A percentile compares a stretch with the other conserved stretches of the same genome.
Evolutionary conservation across 306 rosid species (phyloP).

Genomic region (Rosa rugosa): DNA sequence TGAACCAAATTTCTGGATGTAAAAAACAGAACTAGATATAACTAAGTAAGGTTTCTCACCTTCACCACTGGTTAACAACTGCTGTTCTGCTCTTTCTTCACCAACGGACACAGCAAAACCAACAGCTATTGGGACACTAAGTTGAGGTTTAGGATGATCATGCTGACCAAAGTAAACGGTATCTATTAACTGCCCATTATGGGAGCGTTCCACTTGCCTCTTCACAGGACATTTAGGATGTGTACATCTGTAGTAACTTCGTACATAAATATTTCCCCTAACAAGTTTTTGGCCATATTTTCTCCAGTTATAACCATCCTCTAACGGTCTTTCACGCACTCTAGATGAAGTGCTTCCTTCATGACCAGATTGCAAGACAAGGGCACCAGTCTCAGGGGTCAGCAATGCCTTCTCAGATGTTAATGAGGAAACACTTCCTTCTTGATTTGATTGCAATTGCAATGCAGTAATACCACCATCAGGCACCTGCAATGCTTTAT

Average conservation of each 20-base stretch:
- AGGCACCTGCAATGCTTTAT: conserved; percentile 34
- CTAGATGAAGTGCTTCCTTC: conserved; percentile 44
- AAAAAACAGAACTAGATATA: conserved; percentile 37
- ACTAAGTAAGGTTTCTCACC: conserved; percentile 41
- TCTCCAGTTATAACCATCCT: conserved; percentile 93
- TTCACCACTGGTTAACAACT: conserved; percentile 37
- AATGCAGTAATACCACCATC: conserved; percentile 34
- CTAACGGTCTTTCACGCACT: conserved; percentile 63
- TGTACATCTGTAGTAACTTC: conserved; percentile 90
- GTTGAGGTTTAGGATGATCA: conserved; percentile 68
- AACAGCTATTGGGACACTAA: conserved; percentile 42
- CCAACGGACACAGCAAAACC: conserved; percentile 41
- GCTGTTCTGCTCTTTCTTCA: conserved; percentile 41
- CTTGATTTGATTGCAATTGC: conserved; percentile 49
- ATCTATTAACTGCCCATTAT: conserved; percentile 58
- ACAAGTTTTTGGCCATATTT: conserved; percentile 92
- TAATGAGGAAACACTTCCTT: conserved; percentile 37
- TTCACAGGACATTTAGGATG: conserved; percentile 73
- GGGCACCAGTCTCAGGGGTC: conserved; percentile 31
- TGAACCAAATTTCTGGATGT: conserved; percentile 25
- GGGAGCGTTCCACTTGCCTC: conserved; percentile 69
- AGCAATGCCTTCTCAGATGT: conserved; percentile 40
- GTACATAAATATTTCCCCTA: conserved; percentile 65
- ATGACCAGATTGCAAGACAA: conserved; percentile 38
- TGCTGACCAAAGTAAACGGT: conserved; percentile 74